These are phyloP conservation scores for Serendipita vermifera DNA, from an alignment of 768 basidiomycete species.

Conservation along the genomic window DNA sequence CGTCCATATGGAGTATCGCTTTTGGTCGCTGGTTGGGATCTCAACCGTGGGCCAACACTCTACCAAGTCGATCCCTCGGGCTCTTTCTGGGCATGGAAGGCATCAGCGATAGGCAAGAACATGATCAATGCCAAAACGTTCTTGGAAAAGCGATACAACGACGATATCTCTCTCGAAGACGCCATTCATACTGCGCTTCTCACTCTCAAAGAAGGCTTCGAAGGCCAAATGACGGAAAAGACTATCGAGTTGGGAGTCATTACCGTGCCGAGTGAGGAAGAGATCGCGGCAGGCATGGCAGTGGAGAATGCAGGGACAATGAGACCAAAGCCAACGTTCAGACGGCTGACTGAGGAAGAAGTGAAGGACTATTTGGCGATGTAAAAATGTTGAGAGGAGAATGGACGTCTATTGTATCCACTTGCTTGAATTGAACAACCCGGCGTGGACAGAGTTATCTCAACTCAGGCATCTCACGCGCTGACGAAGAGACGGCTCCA, in stretches of 20 bases:
- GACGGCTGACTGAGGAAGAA: conserved; percentile 93
- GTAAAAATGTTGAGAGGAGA: conserved; percentile 27
- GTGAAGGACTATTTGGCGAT: conserved; percentile 89
- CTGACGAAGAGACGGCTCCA: too few relatives aligned
- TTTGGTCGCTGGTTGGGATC: conserved; percentile 94
- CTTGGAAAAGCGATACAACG: conserved; percentile 98
- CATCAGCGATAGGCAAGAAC: conserved; percentile 98
- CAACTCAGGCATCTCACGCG: too few relatives aligned
- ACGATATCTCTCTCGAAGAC: conserved; percentile 96
- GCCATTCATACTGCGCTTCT: conserved; percentile 97
- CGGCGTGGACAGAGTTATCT: too few relatives aligned
- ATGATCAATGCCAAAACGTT: conserved; percentile 99
- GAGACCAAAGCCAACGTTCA: conserved; percentile 75
- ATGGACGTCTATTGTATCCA: background rate
- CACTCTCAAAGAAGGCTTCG: conserved; percentile 97
- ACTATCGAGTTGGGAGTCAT: conserved; percentile 98
- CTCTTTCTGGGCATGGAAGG: conserved; percentile 99
- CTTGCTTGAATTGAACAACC: too few relatives aligned
- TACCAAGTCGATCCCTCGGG: conserved; percentile 99
- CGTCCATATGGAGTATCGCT: conserved; percentile 98
- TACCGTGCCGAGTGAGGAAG: conserved; percentile 63
- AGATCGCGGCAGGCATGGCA: conserved; percentile 49
- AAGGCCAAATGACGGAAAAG: conserved; percentile 99
- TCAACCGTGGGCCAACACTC: conserved; percentile 84
- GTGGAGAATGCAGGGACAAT: conserved; percentile 29